Evolutionary conservation across 192 early-diverging fungal genomes (phyloP).

Genomic region (Lobosporangium transversale): DNA sequence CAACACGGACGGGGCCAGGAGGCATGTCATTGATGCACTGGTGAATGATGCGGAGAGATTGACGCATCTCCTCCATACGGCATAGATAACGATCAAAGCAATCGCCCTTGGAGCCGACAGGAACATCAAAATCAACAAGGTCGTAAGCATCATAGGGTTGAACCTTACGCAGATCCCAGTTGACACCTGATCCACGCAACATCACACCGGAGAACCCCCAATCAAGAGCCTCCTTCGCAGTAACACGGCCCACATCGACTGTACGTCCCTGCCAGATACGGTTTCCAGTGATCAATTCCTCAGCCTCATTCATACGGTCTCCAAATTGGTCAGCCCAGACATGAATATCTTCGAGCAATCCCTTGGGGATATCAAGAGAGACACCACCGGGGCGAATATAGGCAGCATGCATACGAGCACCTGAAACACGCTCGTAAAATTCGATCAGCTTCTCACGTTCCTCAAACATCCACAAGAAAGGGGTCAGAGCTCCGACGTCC

Average conservation of each 20-base stretch:
- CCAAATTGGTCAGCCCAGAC: conserved; percentile 92
- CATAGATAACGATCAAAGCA: conserved; percentile 96
- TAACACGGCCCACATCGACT: conserved; percentile 87
- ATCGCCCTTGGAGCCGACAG: conserved; percentile 93
- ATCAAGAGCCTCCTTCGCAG: conserved; percentile 88
- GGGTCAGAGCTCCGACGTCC: conserved; percentile 98
- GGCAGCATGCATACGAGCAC: conserved; percentile 97
- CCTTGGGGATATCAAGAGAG: conserved; percentile 89
- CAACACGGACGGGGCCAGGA: conserved; percentile 91
- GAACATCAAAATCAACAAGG: conserved; percentile 96
- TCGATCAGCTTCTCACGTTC: conserved; percentile 99
- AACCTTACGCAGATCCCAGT: conserved; percentile 95
- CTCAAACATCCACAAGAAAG: conserved; percentile 99
- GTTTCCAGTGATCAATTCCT: conserved; percentile 92
- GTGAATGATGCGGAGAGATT: conserved; percentile 92
- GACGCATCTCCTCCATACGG: conserved; percentile 99
- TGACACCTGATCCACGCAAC: conserved; percentile 92
- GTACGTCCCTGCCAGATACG: conserved; percentile 95
- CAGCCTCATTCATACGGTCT: conserved; percentile 91
- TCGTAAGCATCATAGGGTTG: conserved; percentile 96
- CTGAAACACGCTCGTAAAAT: conserved; percentile 98
- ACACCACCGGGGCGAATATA: conserved; percentile 98
- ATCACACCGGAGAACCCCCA: conserved; percentile 95
- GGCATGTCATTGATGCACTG: conserved; percentile 98
- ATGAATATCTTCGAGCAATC: conserved; percentile 95